These are phyloP conservation scores for Collybiopsis luxurians DNA, from an alignment of 768 basidiomycete species.

Conservation along the genomic window DNA sequence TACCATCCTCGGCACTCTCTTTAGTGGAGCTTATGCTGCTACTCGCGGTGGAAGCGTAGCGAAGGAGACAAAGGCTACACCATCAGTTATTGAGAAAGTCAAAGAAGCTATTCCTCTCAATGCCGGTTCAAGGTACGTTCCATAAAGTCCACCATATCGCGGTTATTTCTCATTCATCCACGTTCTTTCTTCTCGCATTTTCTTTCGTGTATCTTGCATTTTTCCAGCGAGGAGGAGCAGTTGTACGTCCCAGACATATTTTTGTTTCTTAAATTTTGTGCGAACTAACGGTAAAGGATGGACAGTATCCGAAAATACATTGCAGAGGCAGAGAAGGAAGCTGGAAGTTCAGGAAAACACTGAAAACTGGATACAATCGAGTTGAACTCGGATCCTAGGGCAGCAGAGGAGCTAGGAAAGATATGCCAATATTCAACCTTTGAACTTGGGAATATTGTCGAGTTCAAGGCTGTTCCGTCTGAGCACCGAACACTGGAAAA, in stretches of 20 bases:
- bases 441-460: too few species aligned
- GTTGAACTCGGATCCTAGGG: too few species aligned
- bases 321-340: conserved; percentile 79
- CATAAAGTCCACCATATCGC: background rate
- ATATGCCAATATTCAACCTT: too few species aligned
- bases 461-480: too few species aligned
- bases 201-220: background rate
- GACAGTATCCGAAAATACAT: conserved; percentile 79
- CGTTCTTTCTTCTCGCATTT: background rate
- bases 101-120: conserved; percentile 63
- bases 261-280: conserved; percentile 21
- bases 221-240: conserved; percentile 73
- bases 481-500: too few species aligned
- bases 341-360: conserved; percentile 35
- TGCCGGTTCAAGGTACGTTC: conserved; percentile 65
- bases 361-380: conserved; percentile 18
- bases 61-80: conserved; percentile 34
- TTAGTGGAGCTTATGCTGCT: conserved; percentile 51
- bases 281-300: conserved; percentile 43
- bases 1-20: conserved; percentile 56
- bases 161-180: conserved; percentile 11
- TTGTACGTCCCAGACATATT: conserved; percentile 55
- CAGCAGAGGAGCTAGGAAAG: too few species aligned
- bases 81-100: conserved; percentile 50
- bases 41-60: conserved; percentile 57